phyloP scores from a whole-genome alignment of 495 filamentous ascomycete genomes.

The Usnea hakonensis region DNA sequence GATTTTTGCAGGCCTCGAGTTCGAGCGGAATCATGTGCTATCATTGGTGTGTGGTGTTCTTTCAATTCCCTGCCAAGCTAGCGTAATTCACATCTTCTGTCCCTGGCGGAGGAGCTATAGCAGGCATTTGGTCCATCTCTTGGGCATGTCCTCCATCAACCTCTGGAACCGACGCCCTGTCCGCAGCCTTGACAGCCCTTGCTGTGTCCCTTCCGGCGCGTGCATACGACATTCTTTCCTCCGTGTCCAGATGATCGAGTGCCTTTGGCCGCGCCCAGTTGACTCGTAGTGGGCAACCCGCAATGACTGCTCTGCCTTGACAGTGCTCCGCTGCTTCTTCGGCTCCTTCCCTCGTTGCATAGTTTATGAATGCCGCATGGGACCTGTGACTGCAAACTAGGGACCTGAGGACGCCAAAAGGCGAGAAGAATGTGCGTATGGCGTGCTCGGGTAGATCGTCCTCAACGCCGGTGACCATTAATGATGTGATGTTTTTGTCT shows the following conservation, averaged over 20 bases:
- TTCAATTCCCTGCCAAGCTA: conserved; percentile 73
- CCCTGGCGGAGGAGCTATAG: conserved; percentile 78
- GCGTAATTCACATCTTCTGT: conserved; percentile 72
- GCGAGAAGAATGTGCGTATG: conserved; percentile 80
- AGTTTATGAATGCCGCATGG: conserved; percentile 95
- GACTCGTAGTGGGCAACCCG: conserved; percentile 78
- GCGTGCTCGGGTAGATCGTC: conserved; percentile 91
- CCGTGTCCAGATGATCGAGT: conserved; percentile 78
- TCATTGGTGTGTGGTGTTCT: background rate
- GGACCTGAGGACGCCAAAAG: conserved; percentile 79
- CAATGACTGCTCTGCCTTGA: conserved; percentile 76
- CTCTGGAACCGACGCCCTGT: conserved; percentile 27
- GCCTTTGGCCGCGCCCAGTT: conserved; percentile 90
- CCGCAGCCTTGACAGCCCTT: conserved; percentile 35
- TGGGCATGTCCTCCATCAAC: conserved; percentile 25
- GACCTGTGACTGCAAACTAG: conserved; percentile 93
- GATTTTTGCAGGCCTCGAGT: background rate
- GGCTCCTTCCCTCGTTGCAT: conserved; percentile 68
- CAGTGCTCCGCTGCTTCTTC: conserved; percentile 77
- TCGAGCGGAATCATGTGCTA: background rate
- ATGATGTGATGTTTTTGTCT: conserved; percentile 76
- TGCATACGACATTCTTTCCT: conserved; percentile 67
- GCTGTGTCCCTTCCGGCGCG: conserved; percentile 61
- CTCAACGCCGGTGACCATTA: conserved; percentile 92
- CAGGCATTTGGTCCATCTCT: conserved; percentile 40